phyloP scores from a whole-genome alignment of 768 basidiomycete species.

The Termitomyces sp. region DNA sequence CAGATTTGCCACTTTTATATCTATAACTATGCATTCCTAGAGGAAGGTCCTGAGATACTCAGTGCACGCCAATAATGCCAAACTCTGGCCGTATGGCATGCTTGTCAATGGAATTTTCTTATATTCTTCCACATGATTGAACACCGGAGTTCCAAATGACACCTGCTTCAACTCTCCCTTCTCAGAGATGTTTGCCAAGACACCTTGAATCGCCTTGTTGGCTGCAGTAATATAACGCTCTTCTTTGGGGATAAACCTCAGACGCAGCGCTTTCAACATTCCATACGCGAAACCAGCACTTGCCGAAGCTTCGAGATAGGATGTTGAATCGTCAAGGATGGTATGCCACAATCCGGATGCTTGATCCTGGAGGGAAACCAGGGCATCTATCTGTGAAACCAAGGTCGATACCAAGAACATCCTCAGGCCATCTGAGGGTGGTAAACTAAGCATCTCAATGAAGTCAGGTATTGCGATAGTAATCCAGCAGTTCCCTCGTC shows the following conservation, averaged over 20 bases:
- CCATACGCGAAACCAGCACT: constrained; percentile 46
- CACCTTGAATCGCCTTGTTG: constrained; percentile 34
- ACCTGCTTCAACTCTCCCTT: constrained; percentile 41
- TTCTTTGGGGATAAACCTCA: constrained; percentile 36
- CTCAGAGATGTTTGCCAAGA: constrained; percentile 38
- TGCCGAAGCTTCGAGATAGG: constrained; percentile 46
- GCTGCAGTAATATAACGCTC: constrained; percentile 30
- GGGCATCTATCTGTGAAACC: constrained; percentile 40
- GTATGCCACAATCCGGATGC: constrained; percentile 50
- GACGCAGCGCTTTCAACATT: constrained; percentile 36
- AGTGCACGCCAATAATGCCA: constrained; percentile 44
- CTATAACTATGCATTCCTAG: constrained; percentile 15
- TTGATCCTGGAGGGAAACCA: constrained; percentile 39
- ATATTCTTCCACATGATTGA: constrained; percentile 40
- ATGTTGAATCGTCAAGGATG: constrained; percentile 42
- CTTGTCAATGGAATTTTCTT: constrained; percentile 46
- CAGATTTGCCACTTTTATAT: neutral
- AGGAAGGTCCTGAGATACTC: constrained; percentile 39
- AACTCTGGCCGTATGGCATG: constrained; percentile 54
- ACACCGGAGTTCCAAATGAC: constrained; percentile 52
- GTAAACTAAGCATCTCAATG: constrained; percentile 38
- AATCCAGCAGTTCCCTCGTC: constrained; percentile 52
- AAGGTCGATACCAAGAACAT: constrained; percentile 36
- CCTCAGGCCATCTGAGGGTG: constrained; percentile 34
- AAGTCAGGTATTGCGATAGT: constrained; percentile 43